Percentiles rank a stretch among this genome's conserved stretches.
phyloP scores from a whole-genome alignment of 2,329 filamentous ascomycete genomes.

The Alternaria angustiovoidea region DNA sequence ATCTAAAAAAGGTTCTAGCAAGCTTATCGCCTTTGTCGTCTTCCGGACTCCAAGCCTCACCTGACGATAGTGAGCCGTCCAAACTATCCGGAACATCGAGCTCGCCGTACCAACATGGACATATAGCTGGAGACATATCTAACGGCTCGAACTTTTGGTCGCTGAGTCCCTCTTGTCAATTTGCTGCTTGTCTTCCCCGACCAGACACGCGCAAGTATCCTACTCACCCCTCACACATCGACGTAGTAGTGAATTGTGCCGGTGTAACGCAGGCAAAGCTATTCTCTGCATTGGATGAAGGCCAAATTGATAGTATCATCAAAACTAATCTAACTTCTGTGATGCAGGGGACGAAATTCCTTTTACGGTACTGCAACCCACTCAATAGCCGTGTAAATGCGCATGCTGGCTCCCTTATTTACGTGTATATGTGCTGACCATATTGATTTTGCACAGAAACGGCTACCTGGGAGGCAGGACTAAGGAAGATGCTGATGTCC shows the following conservation, averaged over 20 bases:
- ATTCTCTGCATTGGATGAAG: constrained; percentile 63
- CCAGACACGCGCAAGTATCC: neutral
- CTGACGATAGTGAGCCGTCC: neutral
- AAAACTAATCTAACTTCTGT: constrained; percentile 75
- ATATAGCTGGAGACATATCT: constrained; percentile 41
- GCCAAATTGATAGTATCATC: constrained; percentile 66
- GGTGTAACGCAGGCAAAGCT: constrained; percentile 73
- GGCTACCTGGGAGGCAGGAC: constrained; percentile 39
- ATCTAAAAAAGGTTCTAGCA: constrained; percentile 34
- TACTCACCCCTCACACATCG: constrained; percentile 24
- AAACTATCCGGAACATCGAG: neutral
- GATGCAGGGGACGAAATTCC: constrained; percentile 66
- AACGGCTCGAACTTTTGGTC: constrained; percentile 35
- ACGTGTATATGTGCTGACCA: neutral
- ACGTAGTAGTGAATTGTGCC: constrained; percentile 79
- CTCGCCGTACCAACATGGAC: constrained; percentile 23
- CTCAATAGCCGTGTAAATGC: no score
- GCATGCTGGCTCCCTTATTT: neutral
- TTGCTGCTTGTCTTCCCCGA: constrained; percentile 12
- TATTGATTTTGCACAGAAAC: neutral
- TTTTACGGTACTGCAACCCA: constrained; percentile 50
- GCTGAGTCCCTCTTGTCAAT: neutral
- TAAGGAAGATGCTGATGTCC: constrained; percentile 11
- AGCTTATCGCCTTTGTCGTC: constrained; percentile 25
- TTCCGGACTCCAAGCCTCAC: neutral